Percentiles rank a stretch among this genome's conserved stretches.
Evolutionary conservation across 164 flowering plant species (phyloP).

Genomic region (Vitis amurensis): DNA sequence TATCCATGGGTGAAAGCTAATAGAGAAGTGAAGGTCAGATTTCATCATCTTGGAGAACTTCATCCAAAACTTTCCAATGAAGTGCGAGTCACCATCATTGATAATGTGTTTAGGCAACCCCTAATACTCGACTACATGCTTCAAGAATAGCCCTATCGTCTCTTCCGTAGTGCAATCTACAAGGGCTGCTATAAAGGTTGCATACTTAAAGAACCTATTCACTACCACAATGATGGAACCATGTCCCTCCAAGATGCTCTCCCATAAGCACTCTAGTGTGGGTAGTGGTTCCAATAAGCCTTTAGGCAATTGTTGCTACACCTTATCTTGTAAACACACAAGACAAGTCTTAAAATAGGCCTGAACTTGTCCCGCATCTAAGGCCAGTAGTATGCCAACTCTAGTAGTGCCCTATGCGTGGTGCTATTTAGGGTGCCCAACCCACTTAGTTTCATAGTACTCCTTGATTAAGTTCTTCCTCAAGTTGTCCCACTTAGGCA

Average conservation of each 20-base stretch:
- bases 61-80: no score
- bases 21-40: neutral
- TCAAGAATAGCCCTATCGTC: neutral
- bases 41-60: neutral
- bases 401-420: neutral
- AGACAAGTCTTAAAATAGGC: conserved; percentile 12
- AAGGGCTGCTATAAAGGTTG: neutral
- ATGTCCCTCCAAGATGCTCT: no score
- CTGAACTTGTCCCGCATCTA: conserved; percentile 5
- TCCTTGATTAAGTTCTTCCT: no score
- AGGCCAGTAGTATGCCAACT: no score
- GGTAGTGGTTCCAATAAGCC: no score
- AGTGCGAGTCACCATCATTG: no score
- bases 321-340: conserved; percentile 18
- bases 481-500: neutral
- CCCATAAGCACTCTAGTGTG: no score
- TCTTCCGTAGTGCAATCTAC: neutral
- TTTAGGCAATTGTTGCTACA: neutral
- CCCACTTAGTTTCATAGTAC: conserved; percentile 8
- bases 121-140: conserved; percentile 6
- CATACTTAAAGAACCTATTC: conserved; percentile 14
- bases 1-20: neutral
- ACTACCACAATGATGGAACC: neutral
- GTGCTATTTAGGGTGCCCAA: conserved; percentile 6
- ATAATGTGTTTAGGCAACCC: no score